These are phyloP conservation scores for Malbranchea cinnamomea DNA, from an alignment of 2,329 filamentous ascomycete species.

Conservation along the genomic window DNA sequence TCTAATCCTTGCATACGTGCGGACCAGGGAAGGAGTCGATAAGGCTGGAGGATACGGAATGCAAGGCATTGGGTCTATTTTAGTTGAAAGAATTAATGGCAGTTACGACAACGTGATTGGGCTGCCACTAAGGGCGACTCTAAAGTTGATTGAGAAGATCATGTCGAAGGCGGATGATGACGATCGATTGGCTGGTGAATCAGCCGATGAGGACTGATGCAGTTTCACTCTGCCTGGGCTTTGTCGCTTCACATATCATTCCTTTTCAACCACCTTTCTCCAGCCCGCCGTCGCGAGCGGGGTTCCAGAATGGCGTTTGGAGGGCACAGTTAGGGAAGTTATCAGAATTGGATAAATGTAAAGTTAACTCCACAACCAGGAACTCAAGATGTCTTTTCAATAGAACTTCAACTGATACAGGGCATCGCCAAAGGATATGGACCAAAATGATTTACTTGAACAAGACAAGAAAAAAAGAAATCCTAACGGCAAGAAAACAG, in stretches of 20 bases:
- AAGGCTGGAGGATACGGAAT: conserved; percentile 95
- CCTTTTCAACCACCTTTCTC: no score
- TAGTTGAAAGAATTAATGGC: conserved; percentile 82
- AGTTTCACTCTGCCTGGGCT: no score
- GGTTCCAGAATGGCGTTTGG: no score
- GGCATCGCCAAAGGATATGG: conserved; percentile 5
- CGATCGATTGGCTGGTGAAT: conserved; percentile 34
- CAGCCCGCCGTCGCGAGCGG: no score
- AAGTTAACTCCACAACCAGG: no score
- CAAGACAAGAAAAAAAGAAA: conserved; percentile 12
- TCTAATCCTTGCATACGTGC: conserved; percentile 52
- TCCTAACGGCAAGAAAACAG: no score
- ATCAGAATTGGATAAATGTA: no score
- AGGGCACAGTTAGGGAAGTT: no score
- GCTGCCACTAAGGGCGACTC: conserved; percentile 60
- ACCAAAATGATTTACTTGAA: not conserved
- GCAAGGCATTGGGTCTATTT: conserved; percentile 71
- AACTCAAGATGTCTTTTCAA: no score
- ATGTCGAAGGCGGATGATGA: conserved; percentile 58
- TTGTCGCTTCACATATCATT: no score
- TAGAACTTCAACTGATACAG: no score
- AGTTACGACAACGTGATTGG: conserved; percentile 90
- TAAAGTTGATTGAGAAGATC: conserved; percentile 80
- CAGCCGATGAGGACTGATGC: conserved; percentile 30
- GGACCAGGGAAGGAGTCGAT: conserved; percentile 78